Conservation (phyloP, 2,329 filamentous ascomycete genomes). For the Verticillium albo-atrum region DNA sequence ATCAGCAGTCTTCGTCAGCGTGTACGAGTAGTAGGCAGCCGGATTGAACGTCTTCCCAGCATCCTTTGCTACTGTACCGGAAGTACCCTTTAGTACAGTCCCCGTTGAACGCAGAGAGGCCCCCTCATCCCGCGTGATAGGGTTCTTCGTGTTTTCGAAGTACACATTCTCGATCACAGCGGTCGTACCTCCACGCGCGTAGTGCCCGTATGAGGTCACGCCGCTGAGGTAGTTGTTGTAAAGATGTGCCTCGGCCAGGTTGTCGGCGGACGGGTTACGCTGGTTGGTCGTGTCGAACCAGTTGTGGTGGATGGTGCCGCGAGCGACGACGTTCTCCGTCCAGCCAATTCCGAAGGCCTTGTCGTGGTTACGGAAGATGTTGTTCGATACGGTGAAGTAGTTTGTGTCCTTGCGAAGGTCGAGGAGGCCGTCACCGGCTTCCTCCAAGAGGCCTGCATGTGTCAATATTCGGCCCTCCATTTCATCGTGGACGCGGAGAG, state of each 20-base stretch:
- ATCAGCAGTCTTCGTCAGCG: conserved; percentile 5
- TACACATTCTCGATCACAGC: conserved; percentile 11
- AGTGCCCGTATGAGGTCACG: conserved; percentile 11
- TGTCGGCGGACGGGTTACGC: conserved; percentile 12
- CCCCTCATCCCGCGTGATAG: conserved; percentile 2
- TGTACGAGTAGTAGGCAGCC: conserved; percentile 4
- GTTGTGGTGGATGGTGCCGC: conserved; percentile 12
- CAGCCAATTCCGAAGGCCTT: conserved; percentile 14
- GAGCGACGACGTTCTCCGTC: conserved; percentile 11
- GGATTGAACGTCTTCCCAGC: conserved; percentile 5
- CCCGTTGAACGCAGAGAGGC: conserved; percentile 4
- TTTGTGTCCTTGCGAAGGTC: conserved; percentile 13
- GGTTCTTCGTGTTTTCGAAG: conserved; percentile 11
- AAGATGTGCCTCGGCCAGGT: conserved; percentile 9
- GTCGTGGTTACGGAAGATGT: conserved; percentile 13
- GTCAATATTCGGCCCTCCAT: background rate
- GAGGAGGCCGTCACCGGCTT: conserved; percentile 10
- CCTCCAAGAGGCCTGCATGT: conserved; percentile 4
- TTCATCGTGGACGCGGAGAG: background rate
- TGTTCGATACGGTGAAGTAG: conserved; percentile 15
- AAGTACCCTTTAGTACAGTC: conserved; percentile 7
- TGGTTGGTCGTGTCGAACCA: conserved; percentile 12
- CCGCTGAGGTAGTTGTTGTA: conserved; percentile 13
- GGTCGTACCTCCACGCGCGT: conserved; percentile 9
- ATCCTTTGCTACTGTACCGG: conserved; percentile 5